These are phyloP conservation scores for Alternaria gaisen DNA, from an alignment of 2,329 filamentous ascomycete genomes.

Conservation along the genomic window DNA sequence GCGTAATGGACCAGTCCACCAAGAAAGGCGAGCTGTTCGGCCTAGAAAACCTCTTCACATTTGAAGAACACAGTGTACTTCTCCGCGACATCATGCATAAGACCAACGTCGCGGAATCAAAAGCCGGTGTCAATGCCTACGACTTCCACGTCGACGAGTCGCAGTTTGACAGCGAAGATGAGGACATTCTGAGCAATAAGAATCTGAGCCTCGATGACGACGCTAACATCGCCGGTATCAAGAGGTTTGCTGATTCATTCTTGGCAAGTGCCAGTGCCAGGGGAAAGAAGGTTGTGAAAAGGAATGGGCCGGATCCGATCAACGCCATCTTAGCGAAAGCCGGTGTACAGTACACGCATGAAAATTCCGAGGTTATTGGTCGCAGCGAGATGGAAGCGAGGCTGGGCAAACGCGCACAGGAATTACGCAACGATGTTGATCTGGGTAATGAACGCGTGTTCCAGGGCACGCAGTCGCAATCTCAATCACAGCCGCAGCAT, in stretches of 20 bases:
- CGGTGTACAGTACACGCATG: conserved; percentile 93
- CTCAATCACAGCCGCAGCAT: conserved; percentile 44
- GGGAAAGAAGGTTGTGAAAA: conserved; percentile 52
- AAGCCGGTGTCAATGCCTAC: conserved; percentile 81
- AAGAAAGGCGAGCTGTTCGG: conserved; percentile 96
- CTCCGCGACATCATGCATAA: conserved; percentile 98
- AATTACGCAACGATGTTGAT: conserved; percentile 63
- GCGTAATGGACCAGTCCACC: conserved; percentile 82
- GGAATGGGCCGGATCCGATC: conserved; percentile 72
- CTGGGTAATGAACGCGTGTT: conserved; percentile 67
- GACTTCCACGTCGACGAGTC: conserved; percentile 67
- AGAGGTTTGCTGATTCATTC: conserved; percentile 53
- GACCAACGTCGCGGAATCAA: conserved; percentile 94
- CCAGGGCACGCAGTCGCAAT: conserved; percentile 56
- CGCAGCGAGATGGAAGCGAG: conserved; percentile 90
- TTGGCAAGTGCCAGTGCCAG: conserved; percentile 32
- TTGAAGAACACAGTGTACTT: conserved; percentile 79
- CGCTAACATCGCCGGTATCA: conserved; percentile 66
- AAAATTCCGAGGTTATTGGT: conserved; percentile 94
- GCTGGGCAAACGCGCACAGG: conserved; percentile 78
- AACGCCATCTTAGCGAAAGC: conserved; percentile 88
- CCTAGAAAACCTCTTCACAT: conserved; percentile 84
- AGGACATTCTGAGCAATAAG: conserved; percentile 40
- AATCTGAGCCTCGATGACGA: conserved; percentile 41
- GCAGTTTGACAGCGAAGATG: conserved; percentile 40